phyloP scores from a whole-genome alignment of 192 early-diverging fungal species.

The Umbelopsis sp. region DNA sequence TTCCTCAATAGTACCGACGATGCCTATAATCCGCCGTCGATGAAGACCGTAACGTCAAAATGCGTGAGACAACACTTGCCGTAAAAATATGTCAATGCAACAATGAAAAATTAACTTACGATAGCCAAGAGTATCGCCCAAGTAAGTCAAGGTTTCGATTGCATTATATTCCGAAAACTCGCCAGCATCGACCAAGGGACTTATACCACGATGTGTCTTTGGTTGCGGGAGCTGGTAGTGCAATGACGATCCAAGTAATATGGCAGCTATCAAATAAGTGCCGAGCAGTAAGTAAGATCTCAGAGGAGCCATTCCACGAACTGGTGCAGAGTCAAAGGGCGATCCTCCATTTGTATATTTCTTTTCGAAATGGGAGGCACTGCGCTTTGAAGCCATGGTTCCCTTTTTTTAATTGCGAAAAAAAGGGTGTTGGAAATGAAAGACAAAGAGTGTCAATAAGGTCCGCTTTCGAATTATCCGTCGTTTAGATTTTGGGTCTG shows the following conservation, averaged over 20 bases:
- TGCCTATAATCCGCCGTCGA: constrained; percentile 16
- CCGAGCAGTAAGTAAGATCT: constrained; percentile 28
- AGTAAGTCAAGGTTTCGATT: constrained; percentile 48
- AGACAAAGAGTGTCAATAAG: constrained; percentile 20
- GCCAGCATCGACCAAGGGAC: constrained; percentile 32
- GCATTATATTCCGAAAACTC: constrained; percentile 62
- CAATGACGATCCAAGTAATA: constrained; percentile 25
- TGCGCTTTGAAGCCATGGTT: constrained; percentile 8
- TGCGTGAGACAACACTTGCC: too few relatives aligned
- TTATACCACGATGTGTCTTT: constrained; percentile 25
- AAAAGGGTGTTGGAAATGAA: background rate
- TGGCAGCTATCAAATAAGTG: constrained; percentile 17
- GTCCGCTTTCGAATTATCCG: constrained; percentile 1
- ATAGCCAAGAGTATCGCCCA: constrained; percentile 61
- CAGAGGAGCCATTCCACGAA: background rate
- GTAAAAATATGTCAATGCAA: constrained; percentile 18
- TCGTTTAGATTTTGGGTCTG: too few relatives aligned
- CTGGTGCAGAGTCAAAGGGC: background rate
- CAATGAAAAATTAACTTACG: constrained; percentile 40
- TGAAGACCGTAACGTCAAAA: too few relatives aligned
- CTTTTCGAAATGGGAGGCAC: background rate
- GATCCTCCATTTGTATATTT: background rate
- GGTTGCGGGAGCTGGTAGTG: constrained; percentile 36
- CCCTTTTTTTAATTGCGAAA: background rate
- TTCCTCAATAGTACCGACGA: constrained; percentile 49